Evolutionary conservation across 2,329 filamentous ascomycete species (phyloP), one percentile per base, ranked within the genome.

Genomic region (Microcyclosporella mali): DNA sequence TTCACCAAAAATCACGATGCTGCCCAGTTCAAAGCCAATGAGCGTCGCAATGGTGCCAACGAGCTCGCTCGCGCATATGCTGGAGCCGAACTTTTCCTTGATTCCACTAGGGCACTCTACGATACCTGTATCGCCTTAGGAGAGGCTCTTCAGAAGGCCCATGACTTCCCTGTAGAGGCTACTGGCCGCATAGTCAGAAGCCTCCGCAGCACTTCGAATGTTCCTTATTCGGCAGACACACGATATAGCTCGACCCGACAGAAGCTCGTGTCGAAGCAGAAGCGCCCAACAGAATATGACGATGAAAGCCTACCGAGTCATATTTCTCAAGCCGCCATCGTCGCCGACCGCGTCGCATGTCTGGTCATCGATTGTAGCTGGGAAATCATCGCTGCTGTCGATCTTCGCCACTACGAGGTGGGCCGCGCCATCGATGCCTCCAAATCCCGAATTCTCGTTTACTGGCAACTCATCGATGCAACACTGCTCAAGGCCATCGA

Each of bases 301-400:
- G 15, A 10, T 29, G 15, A 31, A 19, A n/a, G 28, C 27, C 25
- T 6, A 9, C 31, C 4, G 14, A 25, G 32, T 10, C 15, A 25
- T 15, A 6, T 37, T 14, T 29, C 35, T 14, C 17, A 35, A 11
- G 21, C 25, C 4, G 18, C 33, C 16, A 9, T 25, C 38, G 31
- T 53, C 15, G 46, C 50, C 8, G 48, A 55, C 12, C 42, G 48
- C n/a, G 36, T 46, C 14, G 47, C 45, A 6, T 46, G 47, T 16
- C 47, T 53, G 2, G 16, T 54, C 8, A 37, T 54, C 17, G 52
- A 55, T 10, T 37, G 52, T n/a, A 14, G 33, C 9, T 40, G 49
- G 39, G 47, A 49, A 14, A 12, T 48, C 11, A n/a, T 53, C 27
- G 32, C 48, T 15, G 46, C 45, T 3, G 41, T 51, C 34, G 52